phyloP scores from a whole-genome alignment of 1,284 basidiomycete genomes.

The Boletus mariae region DNA sequence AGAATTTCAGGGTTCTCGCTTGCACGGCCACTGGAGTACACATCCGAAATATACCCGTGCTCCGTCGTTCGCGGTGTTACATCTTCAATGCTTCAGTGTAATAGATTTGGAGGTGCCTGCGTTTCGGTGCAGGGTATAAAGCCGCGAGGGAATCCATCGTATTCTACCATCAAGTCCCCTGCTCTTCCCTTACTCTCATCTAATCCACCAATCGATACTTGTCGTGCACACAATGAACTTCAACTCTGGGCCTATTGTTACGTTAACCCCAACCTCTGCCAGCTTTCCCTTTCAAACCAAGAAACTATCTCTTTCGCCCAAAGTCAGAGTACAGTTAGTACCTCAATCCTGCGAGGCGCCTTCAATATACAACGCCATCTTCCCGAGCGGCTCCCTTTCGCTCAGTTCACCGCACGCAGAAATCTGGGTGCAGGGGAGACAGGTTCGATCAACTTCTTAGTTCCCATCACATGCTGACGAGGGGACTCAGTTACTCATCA shows the following conservation, averaged over 20 bases:
- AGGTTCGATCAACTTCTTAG: constrained; percentile 28
- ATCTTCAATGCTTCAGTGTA: constrained; percentile 2
- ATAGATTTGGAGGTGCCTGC: constrained; percentile 5
- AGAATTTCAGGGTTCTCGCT: constrained; percentile 18
- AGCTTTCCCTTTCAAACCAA: constrained; percentile 46
- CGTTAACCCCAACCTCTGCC: constrained; percentile 35
- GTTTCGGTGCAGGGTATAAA: constrained; percentile 22
- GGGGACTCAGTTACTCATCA: constrained; percentile 37
- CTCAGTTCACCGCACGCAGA: constrained; percentile 41
- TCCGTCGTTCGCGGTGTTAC: constrained; percentile 12
- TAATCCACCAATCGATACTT: background rate
- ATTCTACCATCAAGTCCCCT: background rate
- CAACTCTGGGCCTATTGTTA: constrained; percentile 27
- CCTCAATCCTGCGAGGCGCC: constrained; percentile 24
- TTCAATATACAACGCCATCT: constrained; percentile 36
- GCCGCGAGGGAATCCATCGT: constrained; percentile 1
- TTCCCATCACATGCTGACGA: constrained; percentile 8
- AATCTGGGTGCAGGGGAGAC: constrained; percentile 40
- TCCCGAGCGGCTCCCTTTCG: constrained; percentile 37
- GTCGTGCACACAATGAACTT: constrained; percentile 24
- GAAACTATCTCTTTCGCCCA: constrained; percentile 33
- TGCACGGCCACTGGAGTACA: constrained; percentile 17
- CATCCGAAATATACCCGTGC: constrained; percentile 15
- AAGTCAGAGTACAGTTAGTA: constrained; percentile 35
- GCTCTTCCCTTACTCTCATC: background rate